Base-by-base conservation (phyloP, 1,284 basidiomycete species). In the Wallemia mellicola region DNA sequence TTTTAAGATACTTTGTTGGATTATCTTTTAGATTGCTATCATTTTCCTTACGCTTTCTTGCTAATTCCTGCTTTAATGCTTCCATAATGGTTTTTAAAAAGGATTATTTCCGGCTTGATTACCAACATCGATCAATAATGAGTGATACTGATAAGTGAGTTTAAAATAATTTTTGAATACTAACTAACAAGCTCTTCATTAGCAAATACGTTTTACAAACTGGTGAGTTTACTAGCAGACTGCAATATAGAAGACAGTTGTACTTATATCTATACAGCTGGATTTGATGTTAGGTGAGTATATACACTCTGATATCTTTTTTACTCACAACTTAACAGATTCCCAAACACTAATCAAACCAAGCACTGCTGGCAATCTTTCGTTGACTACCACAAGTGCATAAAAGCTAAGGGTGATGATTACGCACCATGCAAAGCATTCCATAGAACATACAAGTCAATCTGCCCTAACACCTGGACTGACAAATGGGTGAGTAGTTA, bases 341-440 rank as follows among this genome's bases (percentile, higher is more conserved):
- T 94, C 77, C 91, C 89, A 61, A 92, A 96, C 73, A 79, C 79
- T 66, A 95, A 95, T 76, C 88, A 92, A 75, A 89, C 86, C 60
- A 80, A 81, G 71, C 86, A 92, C 74, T 94, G 88, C 72, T 86
- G 82, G 81, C 91, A 95, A 75, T 91, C 89, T 74, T 95, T 88
- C 72, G 82, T 84, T 62, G 88, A 98, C 74, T 94, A 92, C 77
- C 86, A 87, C 81, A 94, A 92, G 73, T 99, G 94, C 71, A 75
- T 96, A 67, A 76, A 85, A 68, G 89, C 88, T 66, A 96, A 95
- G 76, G 94, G 94, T 64, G 92, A 98, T 68, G 94, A 98, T 62
- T 96, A 82, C 71, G 80, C 82, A 24, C 89, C 94, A 9, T 98
- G 94, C 83, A 89, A 92, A 76, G 89, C 95, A 75, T 99, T 99